Conservation (phyloP, 345 rosid genomes). For the Erucastrum elatum region DNA sequence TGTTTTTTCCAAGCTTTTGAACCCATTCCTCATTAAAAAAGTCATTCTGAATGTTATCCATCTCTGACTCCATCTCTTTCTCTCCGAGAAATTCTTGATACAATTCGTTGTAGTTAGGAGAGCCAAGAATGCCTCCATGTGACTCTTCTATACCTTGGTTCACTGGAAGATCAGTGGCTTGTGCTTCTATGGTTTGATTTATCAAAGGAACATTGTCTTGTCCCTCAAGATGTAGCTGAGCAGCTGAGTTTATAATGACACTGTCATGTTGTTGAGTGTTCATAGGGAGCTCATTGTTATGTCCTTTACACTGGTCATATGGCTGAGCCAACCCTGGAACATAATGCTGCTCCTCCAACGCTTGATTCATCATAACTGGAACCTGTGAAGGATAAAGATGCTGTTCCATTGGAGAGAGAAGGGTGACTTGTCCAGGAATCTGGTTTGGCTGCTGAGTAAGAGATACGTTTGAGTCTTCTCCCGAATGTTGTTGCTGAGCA, state of each 20-base stretch:
- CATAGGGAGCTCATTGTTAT: too few species aligned
- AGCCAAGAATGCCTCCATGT: not conserved
- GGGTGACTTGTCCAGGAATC: too few species aligned
- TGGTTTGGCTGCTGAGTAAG: not conserved
- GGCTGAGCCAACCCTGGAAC: too few species aligned
- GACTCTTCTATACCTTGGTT: not conserved
- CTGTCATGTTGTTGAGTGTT: not conserved
- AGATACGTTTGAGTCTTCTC: not conserved
- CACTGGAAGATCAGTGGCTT: not conserved
- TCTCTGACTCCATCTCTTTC: not conserved
- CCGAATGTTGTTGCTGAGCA: not conserved
- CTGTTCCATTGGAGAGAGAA: too few species aligned
- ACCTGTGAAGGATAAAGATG: too few species aligned
- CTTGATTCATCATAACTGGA: too few species aligned
- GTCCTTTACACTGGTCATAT: too few species aligned
- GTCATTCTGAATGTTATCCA: not conserved
- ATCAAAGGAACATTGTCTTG: not conserved
- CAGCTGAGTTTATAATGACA: not conserved
- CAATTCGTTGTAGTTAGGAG: not conserved
- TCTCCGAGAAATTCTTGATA: not conserved
- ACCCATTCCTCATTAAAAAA: not conserved
- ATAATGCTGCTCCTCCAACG: too few species aligned
- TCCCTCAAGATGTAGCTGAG: not conserved
- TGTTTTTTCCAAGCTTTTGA: not conserved
- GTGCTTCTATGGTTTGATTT: not conserved